Evolutionary conservation across 2,329 filamentous ascomycete genomes (phyloP).

Genomic region (Trichoderma simmonsii): DNA sequence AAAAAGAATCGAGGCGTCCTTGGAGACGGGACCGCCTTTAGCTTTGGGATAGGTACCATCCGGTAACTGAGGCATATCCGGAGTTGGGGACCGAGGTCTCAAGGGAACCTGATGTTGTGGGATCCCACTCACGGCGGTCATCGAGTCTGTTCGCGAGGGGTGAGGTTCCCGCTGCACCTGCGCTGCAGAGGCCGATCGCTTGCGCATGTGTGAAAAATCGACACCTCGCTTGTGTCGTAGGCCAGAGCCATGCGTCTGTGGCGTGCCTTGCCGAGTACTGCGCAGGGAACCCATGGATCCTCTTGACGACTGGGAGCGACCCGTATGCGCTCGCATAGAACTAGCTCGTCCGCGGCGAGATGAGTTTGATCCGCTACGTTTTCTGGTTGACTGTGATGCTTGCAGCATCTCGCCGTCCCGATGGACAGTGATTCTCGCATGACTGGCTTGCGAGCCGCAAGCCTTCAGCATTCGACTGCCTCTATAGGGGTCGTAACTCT

Average conservation of each 20-base stretch:
- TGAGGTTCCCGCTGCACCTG: constrained; percentile 20
- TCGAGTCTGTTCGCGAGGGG: constrained; percentile 22
- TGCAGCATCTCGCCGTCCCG: constrained; percentile 41
- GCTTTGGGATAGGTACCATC: constrained; percentile 29
- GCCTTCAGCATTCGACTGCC: constrained; percentile 54
- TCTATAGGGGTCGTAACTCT: constrained; percentile 83
- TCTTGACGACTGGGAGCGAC: constrained; percentile 33
- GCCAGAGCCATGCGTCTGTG: constrained; percentile 41
- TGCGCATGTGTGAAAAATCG: constrained; percentile 52
- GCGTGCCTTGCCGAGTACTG: constrained; percentile 43
- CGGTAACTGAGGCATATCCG: constrained; percentile 28
- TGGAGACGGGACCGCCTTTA: constrained; percentile 22
- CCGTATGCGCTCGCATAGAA: constrained; percentile 30
- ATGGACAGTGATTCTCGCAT: constrained; percentile 68
- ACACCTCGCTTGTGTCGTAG: constrained; percentile 52
- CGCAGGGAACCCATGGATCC: constrained; percentile 50
- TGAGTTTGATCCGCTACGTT: constrained; percentile 36
- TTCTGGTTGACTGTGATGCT: constrained; percentile 30
- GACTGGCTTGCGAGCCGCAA: constrained; percentile 50
- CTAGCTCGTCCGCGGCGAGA: constrained; percentile 30
- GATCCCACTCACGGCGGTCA: constrained; percentile 21
- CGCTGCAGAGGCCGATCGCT: constrained; percentile 33
- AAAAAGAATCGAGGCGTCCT: constrained; percentile 37
- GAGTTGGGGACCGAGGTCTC: constrained; percentile 29
- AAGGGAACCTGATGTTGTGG: constrained; percentile 23